phyloP scores from a whole-genome alignment of 306 rosid species.

The Vigna nakashimae region DNA sequence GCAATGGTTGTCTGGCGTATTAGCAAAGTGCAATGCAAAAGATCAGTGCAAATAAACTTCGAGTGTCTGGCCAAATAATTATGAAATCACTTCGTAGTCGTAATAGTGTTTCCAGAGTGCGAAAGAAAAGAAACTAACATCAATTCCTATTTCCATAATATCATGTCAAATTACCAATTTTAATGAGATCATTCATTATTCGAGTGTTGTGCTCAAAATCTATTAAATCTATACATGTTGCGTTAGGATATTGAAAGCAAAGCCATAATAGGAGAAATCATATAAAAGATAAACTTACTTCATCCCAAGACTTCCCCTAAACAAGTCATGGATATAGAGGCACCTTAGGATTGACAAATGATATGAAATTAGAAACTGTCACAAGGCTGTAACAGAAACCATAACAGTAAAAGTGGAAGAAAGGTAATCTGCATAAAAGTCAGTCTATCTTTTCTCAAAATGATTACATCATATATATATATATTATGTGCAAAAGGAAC shows the following conservation, averaged over 20 bases:
- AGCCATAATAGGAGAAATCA: neutral
- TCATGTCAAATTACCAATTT: slow-evolving; percentile 19
- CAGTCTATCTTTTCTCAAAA: too few species aligned
- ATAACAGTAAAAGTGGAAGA: too few species aligned
- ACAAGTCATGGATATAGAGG: slow-evolving; percentile 93
- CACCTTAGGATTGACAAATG: slow-evolving; percentile 80
- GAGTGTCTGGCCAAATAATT: neutral
- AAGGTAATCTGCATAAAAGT: too few species aligned
- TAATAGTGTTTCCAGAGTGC: slow-evolving; percentile 9
- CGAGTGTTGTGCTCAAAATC: slow-evolving; percentile 19
- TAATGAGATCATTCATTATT: slow-evolving; percentile 6
- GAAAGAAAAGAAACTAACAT: neutral
- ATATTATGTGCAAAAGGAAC: too few species aligned
- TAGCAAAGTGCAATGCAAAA: slow-evolving; percentile 67
- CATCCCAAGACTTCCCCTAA: slow-evolving; percentile 91
- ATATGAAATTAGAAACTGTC: slow-evolving; percentile 70
- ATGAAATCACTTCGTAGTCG: slow-evolving; percentile 37
- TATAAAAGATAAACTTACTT: slow-evolving; percentile 52
- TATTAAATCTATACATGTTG: neutral
- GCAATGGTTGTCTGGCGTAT: slow-evolving; percentile 78
- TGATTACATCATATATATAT: too few species aligned
- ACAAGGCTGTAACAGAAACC: too few species aligned
- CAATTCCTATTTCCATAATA: slow-evolving; percentile 7
- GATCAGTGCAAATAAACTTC: slow-evolving; percentile 68
- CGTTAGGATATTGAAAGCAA: neutral